Base-by-base conservation (phyloP, 257 asterid genomes). In the Petunia secreta region DNA sequence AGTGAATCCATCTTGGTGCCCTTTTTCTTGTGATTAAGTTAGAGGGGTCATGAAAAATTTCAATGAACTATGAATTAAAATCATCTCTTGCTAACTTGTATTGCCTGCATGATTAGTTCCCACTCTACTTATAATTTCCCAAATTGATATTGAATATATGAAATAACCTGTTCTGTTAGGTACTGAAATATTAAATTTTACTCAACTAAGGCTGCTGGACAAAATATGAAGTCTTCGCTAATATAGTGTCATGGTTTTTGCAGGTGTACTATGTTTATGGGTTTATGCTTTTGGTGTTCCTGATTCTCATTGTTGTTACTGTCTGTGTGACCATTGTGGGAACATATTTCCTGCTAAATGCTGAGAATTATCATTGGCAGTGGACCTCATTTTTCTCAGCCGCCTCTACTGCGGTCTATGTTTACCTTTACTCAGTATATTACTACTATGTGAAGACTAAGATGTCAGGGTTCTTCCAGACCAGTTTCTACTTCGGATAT, bases 341-440 rank as follows among this genome's bases (percentile, higher is more conserved):
- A 34, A 86, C 91, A 11, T 90, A 90, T 82, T 90, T 90, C 89
- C 82, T 90, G 81, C 88, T 90, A 69, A 90, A 90, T 84, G 94
- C 94, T 43, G 94, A 90, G 88, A 90, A 90, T 81, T 90, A 90
- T 87, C 91, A 90, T 81, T 90, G 94, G 94, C 92, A 90, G 59
- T 90, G 94, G 94, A 90, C 94, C 63, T 90, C 94, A 13, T 90
- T 90, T 84, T 87, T 89, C 83, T 90, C 94, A 11, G 94, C 94
- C 2, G 90, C 90, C 65, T 90, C 94, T 44, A 90, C 92, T 11
- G 89, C 89, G 15, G 81, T 87, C 44, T 90, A 89, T 81, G 94
- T 90, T 71, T 90, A 86, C 81, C 81, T 87, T 46, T 90, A 90
- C 83, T 90, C 94, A 8, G 86, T 90, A 77, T 89, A 90, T 75